Evolutionary conservation across 2,329 filamentous ascomycete genomes (phyloP).

Genomic region (Ophiostoma himal-ulmi): DNA sequence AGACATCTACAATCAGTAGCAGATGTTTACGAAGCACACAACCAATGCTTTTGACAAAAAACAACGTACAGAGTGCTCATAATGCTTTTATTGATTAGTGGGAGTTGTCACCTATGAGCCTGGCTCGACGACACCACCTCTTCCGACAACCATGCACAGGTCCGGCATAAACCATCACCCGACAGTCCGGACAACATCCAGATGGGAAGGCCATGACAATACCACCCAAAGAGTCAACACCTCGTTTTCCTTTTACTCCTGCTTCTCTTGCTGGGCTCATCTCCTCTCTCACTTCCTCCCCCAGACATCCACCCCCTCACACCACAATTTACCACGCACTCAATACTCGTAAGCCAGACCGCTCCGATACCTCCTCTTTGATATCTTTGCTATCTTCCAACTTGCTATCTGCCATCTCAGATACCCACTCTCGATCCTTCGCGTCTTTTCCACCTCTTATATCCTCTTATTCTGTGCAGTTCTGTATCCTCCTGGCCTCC

Average conservation of each 20-base stretch:
- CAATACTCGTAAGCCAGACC: background rate
- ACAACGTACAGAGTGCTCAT: too few relatives aligned
- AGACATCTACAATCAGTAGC: background rate
- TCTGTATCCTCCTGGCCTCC: background rate
- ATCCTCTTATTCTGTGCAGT: background rate
- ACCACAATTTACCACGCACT: background rate
- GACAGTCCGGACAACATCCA: background rate
- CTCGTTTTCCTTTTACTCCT: background rate
- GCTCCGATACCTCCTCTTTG: background rate
- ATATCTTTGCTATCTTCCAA: background rate
- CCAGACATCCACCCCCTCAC: background rate
- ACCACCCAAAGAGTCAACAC: background rate
- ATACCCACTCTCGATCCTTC: conserved; percentile 17
- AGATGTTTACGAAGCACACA: background rate
- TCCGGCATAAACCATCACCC: background rate
- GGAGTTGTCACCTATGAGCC: background rate
- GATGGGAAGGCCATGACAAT: background rate
- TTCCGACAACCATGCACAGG: background rate
- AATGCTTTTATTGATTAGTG: too few relatives aligned
- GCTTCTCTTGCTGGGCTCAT: background rate
- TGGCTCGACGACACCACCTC: background rate
- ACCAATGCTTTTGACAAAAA: too few relatives aligned
- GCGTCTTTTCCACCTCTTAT: conserved; percentile 19
- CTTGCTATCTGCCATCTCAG: background rate
- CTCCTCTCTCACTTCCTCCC: background rate